Evolutionary conservation across 2,329 filamentous ascomycete genomes (phyloP).

Genomic region (Tolypocladium cylindrosporum): DNA sequence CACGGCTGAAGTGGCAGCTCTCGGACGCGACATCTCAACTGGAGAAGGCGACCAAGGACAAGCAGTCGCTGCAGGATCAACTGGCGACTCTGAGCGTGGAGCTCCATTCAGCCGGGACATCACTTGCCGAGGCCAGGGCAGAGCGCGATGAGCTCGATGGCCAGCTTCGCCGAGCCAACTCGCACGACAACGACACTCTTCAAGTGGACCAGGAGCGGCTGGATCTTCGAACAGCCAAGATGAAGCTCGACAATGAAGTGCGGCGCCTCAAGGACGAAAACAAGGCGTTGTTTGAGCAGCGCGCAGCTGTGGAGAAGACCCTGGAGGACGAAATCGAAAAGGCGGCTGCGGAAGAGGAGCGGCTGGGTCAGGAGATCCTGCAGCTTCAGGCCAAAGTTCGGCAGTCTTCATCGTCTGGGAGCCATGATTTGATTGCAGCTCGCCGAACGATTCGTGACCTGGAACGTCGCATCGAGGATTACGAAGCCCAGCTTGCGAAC

Average conservation of each 20-base stretch:
- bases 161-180: constrained; percentile 44
- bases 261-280: constrained; percentile 57
- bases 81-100: constrained; percentile 50
- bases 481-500: constrained; percentile 33
- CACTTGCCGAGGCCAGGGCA: constrained; percentile 46
- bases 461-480: constrained; percentile 50
- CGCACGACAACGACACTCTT: constrained; percentile 48
- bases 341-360: constrained; percentile 55
- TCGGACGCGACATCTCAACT: constrained; percentile 49
- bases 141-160: constrained; percentile 58
- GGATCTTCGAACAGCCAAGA: constrained; percentile 56
- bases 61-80: constrained; percentile 53
- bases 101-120: constrained; percentile 46
- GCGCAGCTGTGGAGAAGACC: constrained; percentile 49
- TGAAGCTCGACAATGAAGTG: constrained; percentile 58
- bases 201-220: constrained; percentile 59
- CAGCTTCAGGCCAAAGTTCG: constrained; percentile 37
- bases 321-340: constrained; percentile 58
- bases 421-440: constrained; percentile 44
- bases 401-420: constrained; percentile 37
- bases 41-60: constrained; percentile 47
- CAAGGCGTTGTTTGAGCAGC: constrained; percentile 43
- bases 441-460: constrained; percentile 55
- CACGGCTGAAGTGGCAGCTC: constrained; percentile 45
- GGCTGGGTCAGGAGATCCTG: constrained; percentile 43